phyloP scores from a whole-genome alignment of 1,284 basidiomycete genomes.

The Ceratobasidium sp. region DNA sequence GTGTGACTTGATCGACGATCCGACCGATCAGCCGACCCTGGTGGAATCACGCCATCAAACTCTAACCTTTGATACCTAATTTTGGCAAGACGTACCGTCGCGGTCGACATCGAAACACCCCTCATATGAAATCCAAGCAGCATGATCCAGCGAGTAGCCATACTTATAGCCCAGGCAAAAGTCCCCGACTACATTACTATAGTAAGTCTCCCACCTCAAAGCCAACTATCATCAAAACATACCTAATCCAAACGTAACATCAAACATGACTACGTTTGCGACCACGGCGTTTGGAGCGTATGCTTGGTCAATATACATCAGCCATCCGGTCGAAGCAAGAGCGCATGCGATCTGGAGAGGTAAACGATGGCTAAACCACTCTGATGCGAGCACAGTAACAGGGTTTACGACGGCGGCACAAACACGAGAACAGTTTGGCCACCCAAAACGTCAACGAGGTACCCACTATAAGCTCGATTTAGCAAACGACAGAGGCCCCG shows the following conservation, averaged over 20 bases:
- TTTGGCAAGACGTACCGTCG: conserved; percentile 63
- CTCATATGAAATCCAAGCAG: conserved; percentile 91
- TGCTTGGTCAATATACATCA: conserved; percentile 92
- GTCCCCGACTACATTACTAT: conserved; percentile 69
- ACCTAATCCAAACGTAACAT: conserved; percentile 91
- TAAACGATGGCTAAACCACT: not conserved
- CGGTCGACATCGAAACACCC: conserved; percentile 93
- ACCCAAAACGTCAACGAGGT: conserved; percentile 93
- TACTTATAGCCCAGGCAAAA: conserved; percentile 84
- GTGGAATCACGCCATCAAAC: not conserved
- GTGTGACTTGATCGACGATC: conserved; percentile 90
- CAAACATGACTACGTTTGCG: conserved; percentile 91
- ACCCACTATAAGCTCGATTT: conserved; percentile 75
- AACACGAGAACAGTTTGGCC: conserved; percentile 90
- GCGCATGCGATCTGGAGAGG: conserved; percentile 77
- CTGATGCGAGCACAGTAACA: not conserved
- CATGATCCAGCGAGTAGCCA: conserved; percentile 77
- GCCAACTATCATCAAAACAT: not conserved
- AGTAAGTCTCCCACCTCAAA: conserved; percentile 41
- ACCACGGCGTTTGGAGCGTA: conserved; percentile 92
- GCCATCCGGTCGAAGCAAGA: conserved; percentile 86
- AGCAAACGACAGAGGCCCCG: conserved; percentile 50
- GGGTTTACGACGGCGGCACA: conserved; percentile 84
- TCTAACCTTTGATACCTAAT: conserved; percentile 18
- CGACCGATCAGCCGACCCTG: conserved; percentile 88